Evolutionary conservation across 2,329 filamentous ascomycete species (phyloP).

Genomic region (Diaporthe capsici): DNA sequence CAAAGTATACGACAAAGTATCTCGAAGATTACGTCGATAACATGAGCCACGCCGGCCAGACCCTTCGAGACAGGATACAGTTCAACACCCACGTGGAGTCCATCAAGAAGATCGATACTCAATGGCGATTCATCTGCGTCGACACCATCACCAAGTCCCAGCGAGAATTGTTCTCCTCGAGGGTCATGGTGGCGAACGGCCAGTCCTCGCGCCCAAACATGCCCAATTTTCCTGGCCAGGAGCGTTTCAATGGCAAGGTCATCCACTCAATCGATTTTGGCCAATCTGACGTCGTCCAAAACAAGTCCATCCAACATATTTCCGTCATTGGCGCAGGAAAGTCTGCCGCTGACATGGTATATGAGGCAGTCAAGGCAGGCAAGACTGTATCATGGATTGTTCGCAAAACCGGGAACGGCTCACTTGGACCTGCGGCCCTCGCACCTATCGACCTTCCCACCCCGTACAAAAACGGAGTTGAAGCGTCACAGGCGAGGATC

Average conservation of each 20-base stretch:
- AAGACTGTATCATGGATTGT: conserved; percentile 7
- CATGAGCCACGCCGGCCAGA: neutral
- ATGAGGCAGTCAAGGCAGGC: neutral
- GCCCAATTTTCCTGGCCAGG: neutral
- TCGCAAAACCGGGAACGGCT: neutral
- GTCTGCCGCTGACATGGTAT: neutral
- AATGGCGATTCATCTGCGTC: neutral
- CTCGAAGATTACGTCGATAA: neutral
- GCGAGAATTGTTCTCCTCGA: neutral
- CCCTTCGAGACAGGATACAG: neutral
- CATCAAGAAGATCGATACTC: neutral
- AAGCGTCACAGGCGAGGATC: conserved; percentile 4
- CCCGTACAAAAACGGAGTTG: neutral
- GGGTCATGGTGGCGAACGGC: conserved; percentile 6
- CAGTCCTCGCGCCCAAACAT: neutral
- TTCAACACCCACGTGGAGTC: conserved; percentile 8
- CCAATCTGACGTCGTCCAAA: neutral
- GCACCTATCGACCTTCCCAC: neutral
- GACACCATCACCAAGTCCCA: neutral
- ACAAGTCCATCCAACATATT: neutral
- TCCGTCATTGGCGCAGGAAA: conserved; percentile 1
- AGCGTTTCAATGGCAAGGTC: neutral
- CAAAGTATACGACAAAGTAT: conserved; percentile 5
- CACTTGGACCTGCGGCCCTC: neutral
- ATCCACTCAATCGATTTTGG: conserved; percentile 1